Evolutionary conservation across 208 protist species (phyloP), one percentile per base, ranked within the genome.

Genomic region (Trypanosoma congolense): DNA sequence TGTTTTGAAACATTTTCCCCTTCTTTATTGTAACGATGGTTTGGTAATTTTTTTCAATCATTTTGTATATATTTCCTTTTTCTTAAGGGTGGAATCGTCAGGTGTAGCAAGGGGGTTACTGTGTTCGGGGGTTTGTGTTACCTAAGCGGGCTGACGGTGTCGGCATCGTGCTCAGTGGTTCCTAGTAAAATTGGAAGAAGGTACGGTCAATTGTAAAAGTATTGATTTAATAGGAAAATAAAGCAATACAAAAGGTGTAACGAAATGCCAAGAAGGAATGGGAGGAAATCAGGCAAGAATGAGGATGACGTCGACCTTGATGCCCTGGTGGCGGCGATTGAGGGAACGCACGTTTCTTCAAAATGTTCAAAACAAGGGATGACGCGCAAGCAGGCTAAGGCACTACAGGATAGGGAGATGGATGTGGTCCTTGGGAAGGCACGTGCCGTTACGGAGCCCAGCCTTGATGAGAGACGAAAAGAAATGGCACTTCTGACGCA

Each of bases 241-340:
- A 49, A 31, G n/a, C 18, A 10, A n/a, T 21, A 46, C 29, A 12
- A 12, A 12, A 38, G 33, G 33, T 38, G 33, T 6, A 38, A 24
- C 9, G 70, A 67, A 46, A 71, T 43, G 19, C 55, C 43, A 3
- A 76, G 70, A 57, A 55, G 66, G 47, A n/a, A 3, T 33, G 33
- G 36, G 24, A 68, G 61, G 47, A 75, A 68, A 28, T 36, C 42
- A n/a, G 18, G 0, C 24, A 14, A n/a, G 4, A 56, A 46, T 18
- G 51, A 49, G 25, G 58, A 70, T 40, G 72, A 87, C 40, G 71
- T 67, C 30, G 29, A 51, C 9, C 63, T 91, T 38, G 67, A 87
- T 45, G 83, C 71, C 6, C 61, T 91, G 10, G 79, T 91, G 28
- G 71, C 66, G 35, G 79, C 79, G 4, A 87, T 87, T 53, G 83